These are phyloP conservation scores for Paramecium octaurelia DNA, from an alignment of 73 alveolate genomes.

Conservation along the genomic window DNA sequence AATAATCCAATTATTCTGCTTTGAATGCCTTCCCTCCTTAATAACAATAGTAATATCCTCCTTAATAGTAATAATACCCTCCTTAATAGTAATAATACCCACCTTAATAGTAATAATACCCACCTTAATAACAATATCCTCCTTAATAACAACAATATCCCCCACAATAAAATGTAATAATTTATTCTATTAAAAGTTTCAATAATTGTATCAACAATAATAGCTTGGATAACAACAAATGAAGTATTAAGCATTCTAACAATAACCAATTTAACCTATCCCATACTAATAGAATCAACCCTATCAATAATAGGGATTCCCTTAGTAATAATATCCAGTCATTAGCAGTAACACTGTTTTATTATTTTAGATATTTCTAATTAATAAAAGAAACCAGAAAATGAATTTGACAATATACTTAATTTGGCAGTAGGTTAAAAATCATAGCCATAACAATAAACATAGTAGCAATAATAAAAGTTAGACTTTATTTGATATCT, in stretches of 20 bases:
- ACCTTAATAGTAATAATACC: not conserved
- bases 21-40: not conserved
- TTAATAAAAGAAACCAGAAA: not conserved
- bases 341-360: not conserved
- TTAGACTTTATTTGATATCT: not conserved
- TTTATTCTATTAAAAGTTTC: not conserved
- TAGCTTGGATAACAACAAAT: not conserved
- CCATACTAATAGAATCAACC: not conserved
- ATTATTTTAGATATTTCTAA: not conserved
- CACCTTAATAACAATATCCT: not conserved
- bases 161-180: not conserved
- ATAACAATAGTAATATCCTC: not conserved
- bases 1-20: not conserved
- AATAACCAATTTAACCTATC: not conserved
- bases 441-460: not conserved
- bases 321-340: not conserved
- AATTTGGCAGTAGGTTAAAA: not conserved
- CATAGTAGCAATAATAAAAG: not conserved
- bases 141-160: not conserved
- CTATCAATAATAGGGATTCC: not conserved
- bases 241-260: not conserved
- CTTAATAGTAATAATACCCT: not conserved
- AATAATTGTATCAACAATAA: not conserved
- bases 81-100: not conserved
- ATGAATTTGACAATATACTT: slow-evolving; percentile 4